Evolutionary conservation across 2,329 filamentous ascomycete species (phyloP).

Genomic region (Keithomyces neogunnii): DNA sequence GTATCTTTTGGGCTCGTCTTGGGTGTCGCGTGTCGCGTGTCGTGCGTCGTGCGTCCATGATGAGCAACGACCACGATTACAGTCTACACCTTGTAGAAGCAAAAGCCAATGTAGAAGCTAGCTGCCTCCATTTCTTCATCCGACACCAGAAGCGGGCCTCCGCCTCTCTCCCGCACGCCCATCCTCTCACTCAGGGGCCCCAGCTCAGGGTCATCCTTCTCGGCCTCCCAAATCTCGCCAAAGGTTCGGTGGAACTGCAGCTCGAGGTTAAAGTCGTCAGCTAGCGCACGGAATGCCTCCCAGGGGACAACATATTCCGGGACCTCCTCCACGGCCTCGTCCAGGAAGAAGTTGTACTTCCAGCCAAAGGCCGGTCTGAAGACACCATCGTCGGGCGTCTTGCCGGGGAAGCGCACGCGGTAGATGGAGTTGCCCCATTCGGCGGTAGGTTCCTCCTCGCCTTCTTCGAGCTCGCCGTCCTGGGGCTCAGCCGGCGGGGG

Average conservation of each 20-base stretch:
- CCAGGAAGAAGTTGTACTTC: slow-evolving; percentile 96
- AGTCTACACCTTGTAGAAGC: slow-evolving; percentile 82
- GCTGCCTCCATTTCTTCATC: slow-evolving; percentile 89
- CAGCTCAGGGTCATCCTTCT: slow-evolving; percentile 75
- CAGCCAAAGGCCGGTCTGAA: slow-evolving; percentile 94
- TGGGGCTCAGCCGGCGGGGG: slow-evolving; percentile 21
- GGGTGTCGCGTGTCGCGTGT: not conserved
- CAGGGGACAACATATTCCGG: slow-evolving; percentile 98
- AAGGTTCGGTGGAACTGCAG: slow-evolving; percentile 91
- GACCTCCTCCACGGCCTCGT: slow-evolving; percentile 92
- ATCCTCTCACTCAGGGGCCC: slow-evolving; percentile 90
- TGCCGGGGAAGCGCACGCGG: slow-evolving; percentile 75
- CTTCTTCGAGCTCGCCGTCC: slow-evolving; percentile 48
- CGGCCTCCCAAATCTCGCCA: slow-evolving; percentile 80
- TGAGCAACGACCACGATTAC: not conserved
- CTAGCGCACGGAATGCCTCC: slow-evolving; percentile 92
- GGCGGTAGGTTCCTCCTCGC: slow-evolving; percentile 54
- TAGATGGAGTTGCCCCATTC: slow-evolving; percentile 95
- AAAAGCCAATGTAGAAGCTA: slow-evolving; percentile 87
- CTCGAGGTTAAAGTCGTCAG: slow-evolving; percentile 94
- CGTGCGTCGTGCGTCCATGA: not conserved
- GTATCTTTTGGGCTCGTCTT: not conserved
- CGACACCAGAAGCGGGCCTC: slow-evolving; percentile 60
- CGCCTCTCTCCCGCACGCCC: slow-evolving; percentile 71
- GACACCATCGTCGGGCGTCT: slow-evolving; percentile 75